Evolutionary conservation across 345 rosid genomes (phyloP), one percentile per base, ranked within the genome.

Genomic region (Populus deltoides): DNA sequence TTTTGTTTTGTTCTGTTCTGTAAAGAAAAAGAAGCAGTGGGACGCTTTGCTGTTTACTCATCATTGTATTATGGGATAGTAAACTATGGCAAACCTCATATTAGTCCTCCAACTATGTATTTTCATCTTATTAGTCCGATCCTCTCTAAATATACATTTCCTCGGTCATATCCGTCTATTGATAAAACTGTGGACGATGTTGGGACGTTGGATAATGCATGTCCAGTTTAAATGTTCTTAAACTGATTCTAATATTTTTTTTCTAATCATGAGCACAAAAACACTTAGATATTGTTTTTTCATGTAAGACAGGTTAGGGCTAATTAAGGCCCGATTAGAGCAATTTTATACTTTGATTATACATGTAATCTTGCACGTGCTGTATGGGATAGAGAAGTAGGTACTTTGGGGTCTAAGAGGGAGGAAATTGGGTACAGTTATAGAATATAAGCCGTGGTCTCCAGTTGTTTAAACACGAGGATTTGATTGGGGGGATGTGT

Each of bases 1-100:
- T 11, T 59, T 25, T 53, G 24, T 53, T 22, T 15, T 27, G 66
- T 70, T 65, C 22, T 29, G 20, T 51, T 74, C 63, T 68, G 11
- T 36, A 25, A 7, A 20, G 4, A 38, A 22, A 72, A 22, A 15
- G 12, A 72, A 10, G 12, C 45, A 10, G 13, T 2, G 74, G 22
- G 79, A 55, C 73, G 77, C 79, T 75, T 66, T 75, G 85, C 79
- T 78, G 81, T 66, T 65, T 43, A 3, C 66, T 62, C 63, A 25
- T 36, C 41, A 74, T 17, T 41, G 70, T 63, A 63, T 27, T 61
- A 59, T n/a, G 63, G 9, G 47, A n/a, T 39, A 27, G 25, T 74
- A n/a, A 24, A 45, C 51, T 45, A 12, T 13, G 51, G 51, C 17
- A 9, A 59, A 59, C 29, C 27, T 59, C 63, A 59, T 59, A 59